Evolutionary conservation across 1,139 yeast genomes (phyloP).

Genomic region (Lodderomyces orthopsilosis): DNA sequence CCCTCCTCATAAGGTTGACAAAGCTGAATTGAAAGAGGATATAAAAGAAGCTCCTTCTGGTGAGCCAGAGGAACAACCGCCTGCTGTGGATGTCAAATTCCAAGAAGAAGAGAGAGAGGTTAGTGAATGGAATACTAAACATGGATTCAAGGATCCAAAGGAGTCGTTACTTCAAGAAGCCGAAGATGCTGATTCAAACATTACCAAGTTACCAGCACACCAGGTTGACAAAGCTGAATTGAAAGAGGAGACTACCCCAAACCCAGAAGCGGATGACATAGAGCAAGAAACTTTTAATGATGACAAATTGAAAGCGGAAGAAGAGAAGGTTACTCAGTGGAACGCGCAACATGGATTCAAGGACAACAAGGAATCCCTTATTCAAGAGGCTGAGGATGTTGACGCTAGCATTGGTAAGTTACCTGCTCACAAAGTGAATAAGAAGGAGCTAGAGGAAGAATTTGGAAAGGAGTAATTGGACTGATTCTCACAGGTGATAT

Average conservation of each 20-base stretch:
- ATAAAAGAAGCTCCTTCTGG: slow-evolving; percentile 2
- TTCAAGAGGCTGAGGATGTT: slow-evolving; percentile 28
- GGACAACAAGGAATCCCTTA: slow-evolving; percentile 24
- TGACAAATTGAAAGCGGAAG: slow-evolving; percentile 15
- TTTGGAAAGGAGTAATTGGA: slow-evolving; percentile 1
- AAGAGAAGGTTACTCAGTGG: slow-evolving; percentile 23
- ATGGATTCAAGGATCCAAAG: slow-evolving; percentile 23
- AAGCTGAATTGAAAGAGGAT: slow-evolving; percentile 6
- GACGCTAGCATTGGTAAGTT: slow-evolving; percentile 20
- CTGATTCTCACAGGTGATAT: too few relatives aligned
- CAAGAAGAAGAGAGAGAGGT: slow-evolving; percentile 23
- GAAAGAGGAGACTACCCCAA: slow-evolving; percentile 4
- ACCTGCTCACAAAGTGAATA: slow-evolving; percentile 17
- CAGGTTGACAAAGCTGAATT: slow-evolving; percentile 8
- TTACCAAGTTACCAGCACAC: slow-evolving; percentile 19
- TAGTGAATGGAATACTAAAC: slow-evolving; percentile 26
- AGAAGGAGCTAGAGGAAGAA: slow-evolving; percentile 6
- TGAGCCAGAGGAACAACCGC: slow-evolving; percentile 5
- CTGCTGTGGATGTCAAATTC: slow-evolving; percentile 9
- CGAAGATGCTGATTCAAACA: slow-evolving; percentile 21
- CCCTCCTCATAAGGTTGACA: slow-evolving; percentile 17
- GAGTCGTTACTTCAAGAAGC: slow-evolving; percentile 30
- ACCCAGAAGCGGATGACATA: slow-evolving; percentile 2
- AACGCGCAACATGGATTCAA: slow-evolving; percentile 28
- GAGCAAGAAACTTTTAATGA: slow-evolving; percentile 11